A percentile compares a stretch with the other conserved stretches of the same genome.
These are phyloP conservation scores for Aspergillus affinis DNA, from an alignment of 495 filamentous ascomycete species.

Conservation along the genomic window DNA sequence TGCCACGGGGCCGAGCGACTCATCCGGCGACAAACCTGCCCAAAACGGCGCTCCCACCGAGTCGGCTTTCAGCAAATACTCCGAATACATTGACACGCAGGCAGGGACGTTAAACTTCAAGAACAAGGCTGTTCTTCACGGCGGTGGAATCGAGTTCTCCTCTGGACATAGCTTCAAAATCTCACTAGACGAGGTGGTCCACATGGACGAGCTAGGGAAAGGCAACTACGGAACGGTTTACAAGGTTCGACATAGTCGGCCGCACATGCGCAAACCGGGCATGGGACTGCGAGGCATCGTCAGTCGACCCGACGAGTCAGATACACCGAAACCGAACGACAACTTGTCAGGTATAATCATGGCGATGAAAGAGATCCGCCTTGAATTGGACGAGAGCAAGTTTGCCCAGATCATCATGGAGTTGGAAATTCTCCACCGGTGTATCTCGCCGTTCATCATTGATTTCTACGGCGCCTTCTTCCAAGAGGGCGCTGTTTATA, in stretches of 20 bases:
- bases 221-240: constrained; percentile 99
- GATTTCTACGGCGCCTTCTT: constrained; percentile 99
- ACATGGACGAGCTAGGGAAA: constrained; percentile 92
- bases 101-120: constrained; percentile 90
- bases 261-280: constrained; percentile 74
- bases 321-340: constrained; percentile 26
- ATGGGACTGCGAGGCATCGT: constrained; percentile 68
- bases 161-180: constrained; percentile 89
- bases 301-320: constrained; percentile 34
- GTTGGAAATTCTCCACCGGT: constrained; percentile 92
- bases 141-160: constrained; percentile 87
- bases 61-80: constrained; percentile 84
- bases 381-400: constrained; percentile 94
- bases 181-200: constrained; percentile 94
- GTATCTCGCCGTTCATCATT: constrained; percentile 91
- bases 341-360: constrained; percentile 73
- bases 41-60: constrained; percentile 35
- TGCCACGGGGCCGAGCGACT: constrained; percentile 36
- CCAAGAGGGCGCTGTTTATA: constrained; percentile 98
- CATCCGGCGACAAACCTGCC: constrained; percentile 20
- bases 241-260: constrained; percentile 86
- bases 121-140: constrained; percentile 85
- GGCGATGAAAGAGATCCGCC: constrained; percentile 99
- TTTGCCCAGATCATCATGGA: constrained; percentile 99
- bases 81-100: constrained; percentile 87